phyloP scores from a whole-genome alignment of 192 early-diverging fungal species.

The Lunasporangiospora selenospora region DNA sequence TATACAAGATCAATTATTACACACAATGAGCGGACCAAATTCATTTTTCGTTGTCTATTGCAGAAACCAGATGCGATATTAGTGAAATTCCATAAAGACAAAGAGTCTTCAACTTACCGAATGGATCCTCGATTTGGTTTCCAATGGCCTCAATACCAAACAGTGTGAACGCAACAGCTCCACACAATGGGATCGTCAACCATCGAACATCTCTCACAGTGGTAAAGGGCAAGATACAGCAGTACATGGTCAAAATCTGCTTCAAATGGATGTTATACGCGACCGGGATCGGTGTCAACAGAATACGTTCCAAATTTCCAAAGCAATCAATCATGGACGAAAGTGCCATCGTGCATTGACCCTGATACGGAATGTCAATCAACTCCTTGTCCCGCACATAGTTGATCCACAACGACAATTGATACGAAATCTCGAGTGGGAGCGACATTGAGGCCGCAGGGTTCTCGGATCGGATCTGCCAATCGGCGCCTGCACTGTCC shows the following conservation, averaged over 20 bases:
- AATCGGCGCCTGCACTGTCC: constrained; percentile 13
- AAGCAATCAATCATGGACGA: constrained; percentile 65
- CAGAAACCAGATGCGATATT: too few species aligned
- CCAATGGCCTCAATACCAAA: constrained; percentile 84
- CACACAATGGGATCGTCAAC: constrained; percentile 68
- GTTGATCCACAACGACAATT: constrained; percentile 57
- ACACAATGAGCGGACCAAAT: too few species aligned
- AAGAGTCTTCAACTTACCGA: constrained; percentile 45
- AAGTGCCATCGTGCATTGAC: constrained; percentile 56
- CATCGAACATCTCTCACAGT: constrained; percentile 62
- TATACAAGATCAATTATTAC: constrained; percentile 50
- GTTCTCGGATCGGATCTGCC: constrained; percentile 37
- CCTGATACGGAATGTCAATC: constrained; percentile 58
- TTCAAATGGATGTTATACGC: constrained; percentile 82
- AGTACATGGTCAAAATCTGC: constrained; percentile 77
- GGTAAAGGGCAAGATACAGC: constrained; percentile 75
- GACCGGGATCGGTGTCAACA: constrained; percentile 75
- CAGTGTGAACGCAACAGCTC: constrained; percentile 68
- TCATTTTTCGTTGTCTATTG: too few species aligned
- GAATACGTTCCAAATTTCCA: constrained; percentile 71
- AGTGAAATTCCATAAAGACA: constrained; percentile 1
- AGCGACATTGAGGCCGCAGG: constrained; percentile 54
- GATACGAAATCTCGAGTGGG: constrained; percentile 56
- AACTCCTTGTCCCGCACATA: constrained; percentile 52
- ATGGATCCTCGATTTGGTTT: constrained; percentile 84